phyloP scores from a whole-genome alignment of 2,329 filamentous ascomycete species.

The Eutypa lata region DNA sequence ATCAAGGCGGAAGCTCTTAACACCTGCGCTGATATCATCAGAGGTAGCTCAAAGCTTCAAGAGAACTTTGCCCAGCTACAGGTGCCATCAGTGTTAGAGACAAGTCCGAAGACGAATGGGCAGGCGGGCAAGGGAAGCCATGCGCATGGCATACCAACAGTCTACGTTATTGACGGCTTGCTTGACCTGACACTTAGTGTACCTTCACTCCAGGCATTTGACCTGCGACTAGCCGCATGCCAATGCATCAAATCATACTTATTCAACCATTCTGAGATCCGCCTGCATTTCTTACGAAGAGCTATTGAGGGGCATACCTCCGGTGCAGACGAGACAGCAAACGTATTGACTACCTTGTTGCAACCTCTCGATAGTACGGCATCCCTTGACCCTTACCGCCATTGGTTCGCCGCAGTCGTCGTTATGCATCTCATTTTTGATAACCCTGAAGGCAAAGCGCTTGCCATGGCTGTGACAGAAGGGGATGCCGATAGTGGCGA shows the following conservation, averaged over 20 bases:
- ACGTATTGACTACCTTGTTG: slow-evolving; percentile 81
- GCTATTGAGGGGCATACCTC: slow-evolving; percentile 84
- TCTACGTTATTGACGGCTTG: slow-evolving; percentile 92
- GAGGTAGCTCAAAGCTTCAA: slow-evolving; percentile 75
- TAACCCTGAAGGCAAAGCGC: slow-evolving; percentile 72
- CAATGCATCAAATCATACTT: slow-evolving; percentile 94
- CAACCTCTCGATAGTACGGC: slow-evolving; percentile 58
- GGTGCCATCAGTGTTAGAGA: slow-evolving; percentile 60
- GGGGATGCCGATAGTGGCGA: slow-evolving; percentile 87
- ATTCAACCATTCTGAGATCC: slow-evolving; percentile 74
- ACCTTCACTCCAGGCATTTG: slow-evolving; percentile 64
- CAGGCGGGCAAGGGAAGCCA: slow-evolving; percentile 35
- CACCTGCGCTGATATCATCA: slow-evolving; percentile 85
- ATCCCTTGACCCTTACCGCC: slow-evolving; percentile 77
- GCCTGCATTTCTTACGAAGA: slow-evolving; percentile 78
- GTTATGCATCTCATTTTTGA: slow-evolving; percentile 84
- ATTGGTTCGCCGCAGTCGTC: slow-evolving; percentile 86
- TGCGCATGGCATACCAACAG: slow-evolving; percentile 49
- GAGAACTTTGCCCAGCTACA: slow-evolving; percentile 86
- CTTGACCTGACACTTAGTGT: slow-evolving; percentile 76
- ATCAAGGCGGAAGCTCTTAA: slow-evolving; percentile 84
- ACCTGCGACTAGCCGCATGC: slow-evolving; percentile 79
- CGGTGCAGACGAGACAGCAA: slow-evolving; percentile 77
- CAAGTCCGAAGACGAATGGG: slow-evolving; percentile 31
- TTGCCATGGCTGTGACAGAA: slow-evolving; percentile 80